These are phyloP conservation scores for Eremochloa ophiuroides DNA, from an alignment of 176 grass and related monocot genomes.

Conservation along the genomic window DNA sequence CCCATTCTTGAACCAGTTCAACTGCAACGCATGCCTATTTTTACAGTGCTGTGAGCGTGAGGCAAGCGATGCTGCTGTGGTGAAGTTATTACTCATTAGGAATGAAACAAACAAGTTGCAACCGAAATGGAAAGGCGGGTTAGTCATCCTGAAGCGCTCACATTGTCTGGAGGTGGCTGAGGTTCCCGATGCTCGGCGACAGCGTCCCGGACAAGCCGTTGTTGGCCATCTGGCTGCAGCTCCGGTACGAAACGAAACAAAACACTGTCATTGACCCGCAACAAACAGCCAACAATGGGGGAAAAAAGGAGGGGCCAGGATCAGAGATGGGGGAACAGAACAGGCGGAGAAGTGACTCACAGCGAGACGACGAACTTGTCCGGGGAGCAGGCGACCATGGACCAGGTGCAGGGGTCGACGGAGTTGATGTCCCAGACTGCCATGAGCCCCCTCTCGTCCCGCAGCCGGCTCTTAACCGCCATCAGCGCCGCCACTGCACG, in stretches of 20 bases:
- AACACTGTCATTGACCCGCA: not conserved
- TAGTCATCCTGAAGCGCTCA: conserved; percentile 29
- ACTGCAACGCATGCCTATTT: not conserved
- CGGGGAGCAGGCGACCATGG: conserved; percentile 82
- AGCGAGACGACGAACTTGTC: conserved; percentile 86
- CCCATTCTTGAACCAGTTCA: not conserved
- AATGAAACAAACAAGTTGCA: not conserved
- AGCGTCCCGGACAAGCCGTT: conserved; percentile 63
- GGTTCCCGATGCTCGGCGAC: conserved; percentile 81
- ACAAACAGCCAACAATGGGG: not conserved
- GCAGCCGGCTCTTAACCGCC: conserved; percentile 85
- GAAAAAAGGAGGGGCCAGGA: not conserved
- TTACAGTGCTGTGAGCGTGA: not conserved
- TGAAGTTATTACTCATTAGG: not conserved
- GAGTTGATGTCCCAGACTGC: conserved; percentile 88
- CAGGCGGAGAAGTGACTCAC: conserved; percentile 23
- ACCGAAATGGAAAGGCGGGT: not conserved
- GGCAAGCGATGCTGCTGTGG: not conserved
- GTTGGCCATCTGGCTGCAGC: conserved; percentile 93
- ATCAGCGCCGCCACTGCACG: conserved; percentile 90
- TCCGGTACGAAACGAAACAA: conserved; percentile 5
- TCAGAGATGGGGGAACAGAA: not conserved
- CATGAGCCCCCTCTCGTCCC: conserved; percentile 76
- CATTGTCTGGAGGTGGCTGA: conserved; percentile 87
- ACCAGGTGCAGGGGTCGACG: conserved; percentile 98